phyloP scores from a whole-genome alignment of 1,139 yeast species.

The Nakaseomyces delphensis region DNA sequence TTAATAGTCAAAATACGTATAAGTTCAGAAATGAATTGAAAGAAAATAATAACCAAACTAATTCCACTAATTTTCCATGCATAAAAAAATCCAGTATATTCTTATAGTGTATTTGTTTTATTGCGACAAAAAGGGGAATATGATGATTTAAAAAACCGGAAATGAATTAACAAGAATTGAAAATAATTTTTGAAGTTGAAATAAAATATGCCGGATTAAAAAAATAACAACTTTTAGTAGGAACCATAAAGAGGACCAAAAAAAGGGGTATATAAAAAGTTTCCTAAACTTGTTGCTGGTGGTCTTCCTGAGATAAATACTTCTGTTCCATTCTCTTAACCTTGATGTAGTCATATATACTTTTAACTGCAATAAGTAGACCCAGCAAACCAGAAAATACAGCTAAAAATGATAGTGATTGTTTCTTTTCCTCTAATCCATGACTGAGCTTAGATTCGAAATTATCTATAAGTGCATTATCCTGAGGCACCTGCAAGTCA shows the following conservation, averaged over 20 bases:
- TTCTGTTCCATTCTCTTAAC: slow-evolving; percentile 66
- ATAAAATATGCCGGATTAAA: neutral
- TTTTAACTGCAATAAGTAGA: slow-evolving; percentile 51
- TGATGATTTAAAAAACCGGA: no score
- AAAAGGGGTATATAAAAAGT: neutral
- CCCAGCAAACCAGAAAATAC: slow-evolving; percentile 43
- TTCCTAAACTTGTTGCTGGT: slow-evolving; percentile 8
- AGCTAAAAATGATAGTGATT: slow-evolving; percentile 34
- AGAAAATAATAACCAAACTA: neutral
- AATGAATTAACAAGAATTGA: neutral
- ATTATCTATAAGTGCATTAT: slow-evolving; percentile 33
- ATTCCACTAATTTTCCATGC: no score
- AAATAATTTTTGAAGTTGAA: neutral
- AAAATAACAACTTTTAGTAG: neutral
- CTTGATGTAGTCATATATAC: slow-evolving; percentile 59
- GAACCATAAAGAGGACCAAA: neutral
- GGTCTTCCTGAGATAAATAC: slow-evolving; percentile 12
- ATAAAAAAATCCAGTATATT: no score
- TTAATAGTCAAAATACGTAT: neutral
- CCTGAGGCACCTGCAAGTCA: slow-evolving; percentile 29
- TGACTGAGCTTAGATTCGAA: slow-evolving; percentile 38
- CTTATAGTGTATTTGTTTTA: no score
- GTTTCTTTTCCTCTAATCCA: slow-evolving; percentile 33
- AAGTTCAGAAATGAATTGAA: neutral
- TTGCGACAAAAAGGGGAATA: no score